Percentiles rank a stretch among this genome's conserved stretches.
Conservation (phyloP, 495 filamentous ascomycete genomes). For the Neurospora cerealis region DNA sequence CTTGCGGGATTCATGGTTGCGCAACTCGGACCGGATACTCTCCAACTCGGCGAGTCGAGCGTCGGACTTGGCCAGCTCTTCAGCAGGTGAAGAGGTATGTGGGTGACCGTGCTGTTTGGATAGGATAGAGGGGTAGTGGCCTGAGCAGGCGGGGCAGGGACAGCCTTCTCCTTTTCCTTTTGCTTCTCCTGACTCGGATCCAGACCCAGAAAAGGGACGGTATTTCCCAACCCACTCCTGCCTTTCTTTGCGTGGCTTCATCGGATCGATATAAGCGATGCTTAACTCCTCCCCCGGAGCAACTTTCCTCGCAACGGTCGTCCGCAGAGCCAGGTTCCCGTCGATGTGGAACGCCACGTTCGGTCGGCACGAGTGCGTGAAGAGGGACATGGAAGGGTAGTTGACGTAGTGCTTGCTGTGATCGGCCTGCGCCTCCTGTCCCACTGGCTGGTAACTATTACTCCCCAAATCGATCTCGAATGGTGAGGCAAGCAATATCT, state of each 20-base stretch:
- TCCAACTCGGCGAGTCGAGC: constrained; percentile 15
- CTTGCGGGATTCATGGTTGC: constrained; percentile 18
- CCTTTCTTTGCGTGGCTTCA: constrained; percentile 12
- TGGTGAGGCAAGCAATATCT: constrained; percentile 19
- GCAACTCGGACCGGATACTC: constrained; percentile 14
- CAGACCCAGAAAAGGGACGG: background rate
- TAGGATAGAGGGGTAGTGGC: background rate
- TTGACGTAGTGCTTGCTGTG: constrained; percentile 20
- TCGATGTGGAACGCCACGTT: constrained; percentile 26
- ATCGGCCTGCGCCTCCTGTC: background rate
- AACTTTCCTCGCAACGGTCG: constrained; percentile 20
- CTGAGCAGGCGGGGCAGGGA: constrained; percentile 13
- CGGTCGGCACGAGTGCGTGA: constrained; percentile 28
- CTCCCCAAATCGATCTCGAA: constrained; percentile 22
- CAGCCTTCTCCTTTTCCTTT: constrained; percentile 1
- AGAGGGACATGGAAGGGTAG: constrained; percentile 17
- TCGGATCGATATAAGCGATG: constrained; percentile 20
- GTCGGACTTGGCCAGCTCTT: constrained; percentile 13
- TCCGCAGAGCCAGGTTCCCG: constrained; percentile 11
- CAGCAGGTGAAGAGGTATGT: background rate
- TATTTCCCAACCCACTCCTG: constrained; percentile 13
- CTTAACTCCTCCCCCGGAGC: constrained; percentile 23
- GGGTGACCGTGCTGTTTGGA: background rate
- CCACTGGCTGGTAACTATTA: background rate
- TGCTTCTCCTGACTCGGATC: background rate